Evolutionary conservation across 2,329 filamentous ascomycete species (phyloP), one percentile per base, ranked within the genome.

Genomic region (Epichloe festucae): DNA sequence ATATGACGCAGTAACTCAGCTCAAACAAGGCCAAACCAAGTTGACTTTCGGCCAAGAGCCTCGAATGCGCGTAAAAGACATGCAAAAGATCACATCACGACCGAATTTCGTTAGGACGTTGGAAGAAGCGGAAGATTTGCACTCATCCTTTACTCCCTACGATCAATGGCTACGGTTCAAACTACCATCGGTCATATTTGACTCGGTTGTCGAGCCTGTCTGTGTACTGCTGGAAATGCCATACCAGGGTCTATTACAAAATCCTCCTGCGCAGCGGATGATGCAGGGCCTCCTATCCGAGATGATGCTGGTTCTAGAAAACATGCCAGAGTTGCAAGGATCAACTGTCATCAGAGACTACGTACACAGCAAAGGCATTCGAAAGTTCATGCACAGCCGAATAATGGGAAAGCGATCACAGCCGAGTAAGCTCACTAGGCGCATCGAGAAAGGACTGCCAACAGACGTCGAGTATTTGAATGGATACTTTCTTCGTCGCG

Each of bases 381-480:
- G 85, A n/a, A 73, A 70, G 50, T 70, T 85, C 48, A 82, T 79
- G 12, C 71, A 73, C 12, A 54, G 53, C 23, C 58, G 59, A 19
- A 67, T 69, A 17, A 54, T 59, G 17, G 63, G 59, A 27, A 68
- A 76, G 51, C 79, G 82, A 49, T 70, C 74, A 5, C 66, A 67
- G 8, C 60, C 65, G 42, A 87, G 81, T 59, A 76, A 73, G 19
- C 89, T 95, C 81, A 70, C 87, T 5, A 74, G 77, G 50, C 80
- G 84, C 59, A 71, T 90, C 12, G 69, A 78, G 11, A 65, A 68
- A 1, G 84, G 86, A 1, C 69, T 70, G 54, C 68, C 73, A 53
- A 89, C 87, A 0, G 89, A 95, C 60, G 78, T 96, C 41, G 80
- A 90, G 45, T 95, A 84, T 61, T 78, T 91, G 58, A 96, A 94